Conservation (phyloP, 768 basidiomycete species). For the Xerocomellus chrysenteron region DNA sequence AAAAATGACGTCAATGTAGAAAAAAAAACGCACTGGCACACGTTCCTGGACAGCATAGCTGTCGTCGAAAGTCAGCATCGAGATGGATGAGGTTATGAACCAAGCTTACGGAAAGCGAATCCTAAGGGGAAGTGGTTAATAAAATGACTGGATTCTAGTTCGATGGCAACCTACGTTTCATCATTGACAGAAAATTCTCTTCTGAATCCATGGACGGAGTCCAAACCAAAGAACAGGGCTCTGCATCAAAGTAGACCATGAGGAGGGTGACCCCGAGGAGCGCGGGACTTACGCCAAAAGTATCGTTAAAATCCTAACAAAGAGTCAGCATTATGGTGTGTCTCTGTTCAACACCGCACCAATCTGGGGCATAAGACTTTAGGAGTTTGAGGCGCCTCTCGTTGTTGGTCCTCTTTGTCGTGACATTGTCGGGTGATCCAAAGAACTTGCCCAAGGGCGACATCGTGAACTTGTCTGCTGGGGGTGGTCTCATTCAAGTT, state of each 20-base stretch:
- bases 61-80: constrained; percentile 4
- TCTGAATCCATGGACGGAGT: constrained; percentile 69
- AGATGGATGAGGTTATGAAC: background rate
- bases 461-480: constrained; percentile 11
- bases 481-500: background rate
- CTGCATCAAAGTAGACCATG: constrained; percentile 34
- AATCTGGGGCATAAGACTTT: constrained; percentile 72
- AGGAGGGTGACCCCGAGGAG: background rate
- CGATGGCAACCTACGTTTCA: constrained; percentile 49
- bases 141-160: constrained; percentile 5
- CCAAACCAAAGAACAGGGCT: constrained; percentile 58
- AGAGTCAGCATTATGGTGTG: background rate
- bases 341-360: constrained; percentile 44
- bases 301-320: constrained; percentile 64
- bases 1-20: background rate
- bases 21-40: constrained; percentile 56
- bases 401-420: constrained; percentile 21
- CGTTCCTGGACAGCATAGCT: constrained; percentile 77
- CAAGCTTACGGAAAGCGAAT: constrained; percentile 28
- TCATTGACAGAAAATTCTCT: constrained; percentile 78
- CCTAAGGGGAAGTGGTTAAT: constrained; percentile 9
- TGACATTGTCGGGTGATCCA: background rate
- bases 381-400: constrained; percentile 43
- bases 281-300: constrained; percentile 52
- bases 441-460: constrained; percentile 9